Base-by-base conservation (phyloP, 2,329 filamentous ascomycete genomes). In the Ophiosphaerella narmari region DNA sequence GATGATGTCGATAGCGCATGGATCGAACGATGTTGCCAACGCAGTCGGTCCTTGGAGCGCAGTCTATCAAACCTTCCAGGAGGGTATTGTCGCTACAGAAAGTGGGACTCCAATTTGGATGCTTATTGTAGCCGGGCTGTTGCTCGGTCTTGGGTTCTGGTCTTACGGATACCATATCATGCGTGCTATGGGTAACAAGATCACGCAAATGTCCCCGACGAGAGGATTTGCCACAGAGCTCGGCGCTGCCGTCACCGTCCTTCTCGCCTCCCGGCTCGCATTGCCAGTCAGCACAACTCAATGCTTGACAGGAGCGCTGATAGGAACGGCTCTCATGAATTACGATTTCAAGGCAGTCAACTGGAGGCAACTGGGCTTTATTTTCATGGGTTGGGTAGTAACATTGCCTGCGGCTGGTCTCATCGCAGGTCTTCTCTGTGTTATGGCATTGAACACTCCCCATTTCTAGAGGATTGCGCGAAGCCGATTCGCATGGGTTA, bases 271-370 rank as follows among this genome's bases (percentile, higher is more conserved):
- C 0, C 87, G 89, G 66, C 88, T 80, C 77, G 82, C 80, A 2
- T 83, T 91, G 0, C 88, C 88, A 29, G 87, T 90, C 14, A 90
- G 86, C 0, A 91, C 67, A 2, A 63, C 66, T 18, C 62, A 64
- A 87, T 90, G 87, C 70, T 89, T 91, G 72, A 90, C 87, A 5
- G 88, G 88, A 40, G 87, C 87, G 18, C 90, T 86, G 0, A 84
- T 90, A 31, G 88, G 88, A 43, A 88, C 90, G 41, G 87, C 86
- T 61, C 82, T 91, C 8, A 89, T 86, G 80, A 90, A 90, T 69
- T 86, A 86, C 31, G 84, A 80, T 23, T 51, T 83, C 45, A 85
- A 83, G 73, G 86, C 87, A 2, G 84, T 90, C 63, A 90, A 90
- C 80, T 91, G 54, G 52, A 62, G 88, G 74, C 85, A 86, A 66